These are phyloP conservation scores for Punctularia strigosozonata DNA, from an alignment of 768 basidiomycete species.

Conservation along the genomic window DNA sequence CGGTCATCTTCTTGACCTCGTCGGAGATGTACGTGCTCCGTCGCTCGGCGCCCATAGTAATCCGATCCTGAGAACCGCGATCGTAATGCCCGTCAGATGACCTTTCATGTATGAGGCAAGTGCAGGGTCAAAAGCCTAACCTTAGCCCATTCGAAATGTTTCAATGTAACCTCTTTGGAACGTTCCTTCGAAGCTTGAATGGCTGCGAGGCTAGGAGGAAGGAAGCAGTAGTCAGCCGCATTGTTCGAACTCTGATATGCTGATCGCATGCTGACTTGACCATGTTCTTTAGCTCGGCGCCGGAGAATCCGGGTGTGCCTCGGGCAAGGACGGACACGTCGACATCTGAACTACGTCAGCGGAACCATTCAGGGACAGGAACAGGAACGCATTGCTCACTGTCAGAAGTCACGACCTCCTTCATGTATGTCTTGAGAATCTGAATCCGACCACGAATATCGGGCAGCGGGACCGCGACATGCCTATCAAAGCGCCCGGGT, in stretches of 20 bases:
- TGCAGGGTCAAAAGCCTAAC: slow-evolving; percentile 23
- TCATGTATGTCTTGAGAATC: slow-evolving; percentile 88
- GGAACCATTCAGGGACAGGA: background rate
- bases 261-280: slow-evolving; percentile 84
- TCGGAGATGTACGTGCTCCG: slow-evolving; percentile 83
- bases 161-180: slow-evolving; percentile 54
- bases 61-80: slow-evolving; percentile 57
- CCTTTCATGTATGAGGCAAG: background rate
- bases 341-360: slow-evolving; percentile 35
- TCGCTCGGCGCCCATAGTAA: slow-evolving; percentile 94
- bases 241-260: too few species aligned
- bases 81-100: background rate
- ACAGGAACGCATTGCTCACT: slow-evolving; percentile 24
- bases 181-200: slow-evolving; percentile 88
- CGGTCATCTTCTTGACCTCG: slow-evolving; percentile 79
- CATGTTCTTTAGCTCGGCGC: slow-evolving; percentile 94
- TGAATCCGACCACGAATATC: slow-evolving; percentile 91
- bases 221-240: background rate
- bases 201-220: slow-evolving; percentile 59
- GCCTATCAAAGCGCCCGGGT: slow-evolving; percentile 93
- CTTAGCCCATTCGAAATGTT: slow-evolving; percentile 98
- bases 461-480: slow-evolving; percentile 87
- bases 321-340: slow-evolving; percentile 85
- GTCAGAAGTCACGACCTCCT: slow-evolving; percentile 51
- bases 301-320: slow-evolving; percentile 93